Evolutionary conservation across 2,329 filamentous ascomycete genomes (phyloP).

Genomic region (Didymella pinodella): DNA sequence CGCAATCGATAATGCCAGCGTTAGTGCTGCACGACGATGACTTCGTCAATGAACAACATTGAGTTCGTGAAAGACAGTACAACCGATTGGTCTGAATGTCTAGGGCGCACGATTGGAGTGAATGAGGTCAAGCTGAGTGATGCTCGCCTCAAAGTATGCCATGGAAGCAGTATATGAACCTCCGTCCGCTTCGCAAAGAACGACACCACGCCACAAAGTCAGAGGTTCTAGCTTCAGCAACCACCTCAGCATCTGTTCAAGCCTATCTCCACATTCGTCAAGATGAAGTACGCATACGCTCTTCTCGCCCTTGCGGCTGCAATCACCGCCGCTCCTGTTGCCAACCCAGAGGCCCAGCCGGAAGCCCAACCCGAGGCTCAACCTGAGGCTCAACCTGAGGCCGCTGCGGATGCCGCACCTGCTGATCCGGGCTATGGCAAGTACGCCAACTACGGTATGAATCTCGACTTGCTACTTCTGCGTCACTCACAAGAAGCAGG

Average conservation of each 20-base stretch:
- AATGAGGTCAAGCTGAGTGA: constrained; percentile 13
- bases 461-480: too few species aligned
- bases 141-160: not conserved
- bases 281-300: constrained; percentile 32
- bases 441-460: constrained; percentile 27
- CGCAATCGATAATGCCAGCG: constrained; percentile 13
- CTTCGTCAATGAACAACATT: constrained; percentile 3
- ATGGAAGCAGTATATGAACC: constrained; percentile 15
- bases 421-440: constrained; percentile 17
- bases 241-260: not conserved
- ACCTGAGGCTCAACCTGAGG: constrained; percentile 24
- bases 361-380: constrained; percentile 26
- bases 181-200: not conserved
- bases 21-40: constrained; percentile 15
- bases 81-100: constrained; percentile 5
- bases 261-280: constrained; percentile 1
- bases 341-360: constrained; percentile 20
- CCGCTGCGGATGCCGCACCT: constrained; percentile 1
- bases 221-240: constrained; percentile 3
- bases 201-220: constrained; percentile 10
- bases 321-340: constrained; percentile 30
- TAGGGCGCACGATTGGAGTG: not conserved
- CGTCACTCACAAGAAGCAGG: not conserved
- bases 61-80: not conserved
- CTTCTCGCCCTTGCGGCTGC: constrained; percentile 34